Evolutionary conservation across 768 basidiomycete species (phyloP).

Genomic region (Trametopsis cervina): DNA sequence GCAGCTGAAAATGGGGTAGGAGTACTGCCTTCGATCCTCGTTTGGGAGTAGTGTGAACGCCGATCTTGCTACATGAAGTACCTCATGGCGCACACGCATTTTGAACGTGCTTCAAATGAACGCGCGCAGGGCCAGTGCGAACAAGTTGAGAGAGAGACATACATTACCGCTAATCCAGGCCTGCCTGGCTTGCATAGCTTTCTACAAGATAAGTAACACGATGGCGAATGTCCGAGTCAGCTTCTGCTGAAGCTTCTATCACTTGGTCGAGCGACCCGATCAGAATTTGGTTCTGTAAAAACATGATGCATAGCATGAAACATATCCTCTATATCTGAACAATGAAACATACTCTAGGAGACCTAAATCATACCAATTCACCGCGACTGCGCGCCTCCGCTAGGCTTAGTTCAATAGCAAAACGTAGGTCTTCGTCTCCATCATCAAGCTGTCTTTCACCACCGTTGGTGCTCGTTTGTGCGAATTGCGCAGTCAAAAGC

Average conservation of each 20-base stretch:
- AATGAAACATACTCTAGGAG: background rate
- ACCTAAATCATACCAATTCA: conserved; percentile 16
- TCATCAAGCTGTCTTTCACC: conserved; percentile 27
- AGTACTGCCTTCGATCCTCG: background rate
- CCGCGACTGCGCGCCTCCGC: conserved; percentile 46
- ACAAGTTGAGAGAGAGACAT: too few relatives aligned
- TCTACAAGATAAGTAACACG: too few relatives aligned
- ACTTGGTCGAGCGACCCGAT: too few relatives aligned
- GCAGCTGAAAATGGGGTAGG: background rate
- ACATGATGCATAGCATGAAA: background rate
- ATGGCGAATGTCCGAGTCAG: too few relatives aligned
- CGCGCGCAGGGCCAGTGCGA: too few relatives aligned
- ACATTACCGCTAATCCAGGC: too few relatives aligned
- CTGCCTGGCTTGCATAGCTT: too few relatives aligned
- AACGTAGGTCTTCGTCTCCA: conserved; percentile 57
- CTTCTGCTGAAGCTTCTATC: too few relatives aligned
- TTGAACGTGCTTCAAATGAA: too few relatives aligned
- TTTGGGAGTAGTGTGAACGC: background rate
- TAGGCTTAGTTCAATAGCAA: conserved; percentile 65
- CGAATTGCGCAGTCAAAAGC: conserved; percentile 6
- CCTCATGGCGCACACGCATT: background rate
- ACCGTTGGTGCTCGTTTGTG: background rate
- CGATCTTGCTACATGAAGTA: background rate
- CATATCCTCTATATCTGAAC: background rate
- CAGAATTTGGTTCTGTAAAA: background rate